These are phyloP conservation scores for Pterocarpus santalinus DNA, from an alignment of 306 rosid genomes.

Conservation along the genomic window DNA sequence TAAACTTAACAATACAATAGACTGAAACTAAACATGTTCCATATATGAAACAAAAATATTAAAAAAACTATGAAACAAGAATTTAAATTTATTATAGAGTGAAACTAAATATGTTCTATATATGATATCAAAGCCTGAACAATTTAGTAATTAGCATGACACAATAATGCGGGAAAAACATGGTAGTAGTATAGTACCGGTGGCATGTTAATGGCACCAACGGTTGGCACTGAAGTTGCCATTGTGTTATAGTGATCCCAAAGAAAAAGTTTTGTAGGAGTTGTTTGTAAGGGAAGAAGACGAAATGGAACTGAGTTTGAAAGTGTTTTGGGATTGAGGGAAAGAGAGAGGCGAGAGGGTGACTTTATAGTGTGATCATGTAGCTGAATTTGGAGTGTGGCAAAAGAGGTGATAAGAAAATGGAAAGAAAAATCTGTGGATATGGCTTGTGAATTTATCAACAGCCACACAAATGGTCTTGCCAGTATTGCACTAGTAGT, in stretches of 20 bases:
- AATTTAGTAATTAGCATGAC: neutral
- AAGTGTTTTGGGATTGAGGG: conserved; percentile 36
- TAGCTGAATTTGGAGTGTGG: neutral
- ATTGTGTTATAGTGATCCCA: conserved; percentile 37
- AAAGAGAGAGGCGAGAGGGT: conserved; percentile 37
- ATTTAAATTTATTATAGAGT: neutral
- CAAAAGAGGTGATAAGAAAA: neutral
- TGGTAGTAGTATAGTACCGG: conserved; percentile 52
- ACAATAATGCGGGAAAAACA: too few relatives aligned
- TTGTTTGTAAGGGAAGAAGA: conserved; percentile 24
- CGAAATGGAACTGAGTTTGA: conserved; percentile 33
- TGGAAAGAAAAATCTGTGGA: conserved; percentile 33
- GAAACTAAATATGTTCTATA: conserved; percentile 10
- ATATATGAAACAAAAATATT: neutral
- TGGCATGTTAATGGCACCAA: conserved; percentile 62
- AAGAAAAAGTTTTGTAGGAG: neutral
- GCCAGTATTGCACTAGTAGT: conserved; percentile 10
- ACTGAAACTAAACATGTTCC: too few relatives aligned
- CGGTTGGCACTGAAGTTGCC: conserved; percentile 71
- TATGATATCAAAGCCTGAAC: conserved; percentile 16
- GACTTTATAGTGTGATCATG: conserved; percentile 48
- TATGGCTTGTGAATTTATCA: conserved; percentile 42
- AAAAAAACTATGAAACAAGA: neutral
- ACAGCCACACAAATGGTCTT: conserved; percentile 50
- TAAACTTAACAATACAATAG: neutral